Base-by-base conservation (phyloP, 148 eudicot genomes). In the Rhododendron simsii region DNA sequence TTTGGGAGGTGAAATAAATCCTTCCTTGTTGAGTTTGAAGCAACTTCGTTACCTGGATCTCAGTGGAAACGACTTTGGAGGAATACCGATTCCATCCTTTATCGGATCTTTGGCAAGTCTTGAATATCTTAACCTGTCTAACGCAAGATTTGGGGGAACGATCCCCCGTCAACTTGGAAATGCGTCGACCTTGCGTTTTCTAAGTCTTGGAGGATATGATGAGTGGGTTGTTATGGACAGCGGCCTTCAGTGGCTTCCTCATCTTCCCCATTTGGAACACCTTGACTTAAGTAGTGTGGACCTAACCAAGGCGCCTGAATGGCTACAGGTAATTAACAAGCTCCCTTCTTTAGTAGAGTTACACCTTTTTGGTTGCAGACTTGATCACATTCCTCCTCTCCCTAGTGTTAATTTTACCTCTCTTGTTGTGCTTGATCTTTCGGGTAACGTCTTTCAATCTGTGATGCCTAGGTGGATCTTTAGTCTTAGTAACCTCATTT, bases 11-110 rank as follows among this genome's bases (percentile, higher is more conserved):
- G 76, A 26, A 69, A 26, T 69, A 28, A 69, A 69, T 69, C 76
- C 76, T 28, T 26, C 76, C 35, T 13, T 69, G 37, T 10, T 69
- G 35, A 28, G 39, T 13, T 69, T 69, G 37, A 26, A 33, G 21
- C 85, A 4, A 89, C 91, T 37, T 26, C 37, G 26, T 35, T 86
- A 4, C 26, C 26, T 89, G 21, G 86, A 86, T 21, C 59, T 87
- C 1, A 55, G 86, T 26, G 5, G 16, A 28, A 89, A 89, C 18
- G 5, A 80, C 12, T 61, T 89, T 3, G 13, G 15, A 5, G 89
- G 91, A 35, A 63, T 2, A 0, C 76, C 14, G 6, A 69, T 69
- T 69, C 76, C 76, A 11, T 26, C 33, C 35, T 69, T 69, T 13
- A 10, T 69, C 6, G 76, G 76, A 10, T 69, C 37, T 28, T 13